Percentiles rank a stretch among this genome's conserved stretches.
Conservation (phyloP, 768 basidiomycete species). For the Hypsizygus marmoreus region DNA sequence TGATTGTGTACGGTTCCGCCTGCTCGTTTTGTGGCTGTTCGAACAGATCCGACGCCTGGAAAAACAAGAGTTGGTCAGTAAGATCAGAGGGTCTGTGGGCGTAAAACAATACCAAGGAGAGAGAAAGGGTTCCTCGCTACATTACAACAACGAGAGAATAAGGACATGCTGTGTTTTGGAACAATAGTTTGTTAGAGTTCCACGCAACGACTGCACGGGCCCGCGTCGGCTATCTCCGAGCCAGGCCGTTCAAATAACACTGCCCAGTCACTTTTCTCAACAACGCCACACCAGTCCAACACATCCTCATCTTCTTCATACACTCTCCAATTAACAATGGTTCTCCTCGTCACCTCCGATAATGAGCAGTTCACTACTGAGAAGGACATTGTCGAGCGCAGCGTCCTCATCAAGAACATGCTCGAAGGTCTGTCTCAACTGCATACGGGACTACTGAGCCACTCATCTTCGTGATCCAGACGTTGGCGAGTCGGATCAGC, state of each 20-base stretch:
- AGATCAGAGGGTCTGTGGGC: neutral
- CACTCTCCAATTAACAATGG: constrained; percentile 49
- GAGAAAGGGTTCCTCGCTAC: constrained; percentile 52
- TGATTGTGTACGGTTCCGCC: constrained; percentile 94
- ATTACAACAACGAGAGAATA: constrained; percentile 46
- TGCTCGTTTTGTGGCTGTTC: constrained; percentile 95
- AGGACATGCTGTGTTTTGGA: constrained; percentile 39
- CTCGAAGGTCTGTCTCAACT: constrained; percentile 73
- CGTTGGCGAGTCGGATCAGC: constrained; percentile 91
- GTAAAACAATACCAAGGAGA: constrained; percentile 32
- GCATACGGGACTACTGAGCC: constrained; percentile 7
- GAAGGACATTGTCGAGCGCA: constrained; percentile 92
- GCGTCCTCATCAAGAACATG: constrained; percentile 99
- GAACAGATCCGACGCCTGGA: constrained; percentile 62
- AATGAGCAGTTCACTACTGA: constrained; percentile 94
- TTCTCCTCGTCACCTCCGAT: constrained; percentile 91
- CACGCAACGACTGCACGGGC: constrained; percentile 8
- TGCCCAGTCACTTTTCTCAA: constrained; percentile 7
- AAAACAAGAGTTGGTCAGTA: constrained; percentile 5
- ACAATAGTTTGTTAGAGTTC: neutral
- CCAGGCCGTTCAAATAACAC: constrained; percentile 30
- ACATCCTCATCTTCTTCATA: constrained; percentile 14
- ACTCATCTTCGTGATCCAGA: constrained; percentile 47
- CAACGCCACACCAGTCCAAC: constrained; percentile 20
- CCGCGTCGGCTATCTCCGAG: constrained; percentile 43